Evolutionary conservation across 1,139 yeast genomes (phyloP).

Genomic region (Lodderomyces oxycetoniae): DNA sequence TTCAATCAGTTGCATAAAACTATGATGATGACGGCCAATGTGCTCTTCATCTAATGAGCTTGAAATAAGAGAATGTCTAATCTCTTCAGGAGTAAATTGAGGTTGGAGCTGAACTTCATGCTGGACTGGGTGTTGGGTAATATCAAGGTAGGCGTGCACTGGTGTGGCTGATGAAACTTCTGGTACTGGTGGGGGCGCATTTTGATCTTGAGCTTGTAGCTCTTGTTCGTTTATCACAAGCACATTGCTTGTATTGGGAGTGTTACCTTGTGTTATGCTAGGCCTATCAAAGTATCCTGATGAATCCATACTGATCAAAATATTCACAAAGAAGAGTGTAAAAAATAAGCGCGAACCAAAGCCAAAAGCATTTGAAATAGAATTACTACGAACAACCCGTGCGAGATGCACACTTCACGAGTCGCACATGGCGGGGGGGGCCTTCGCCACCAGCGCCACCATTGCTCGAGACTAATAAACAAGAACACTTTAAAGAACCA

Average conservation of each 20-base stretch:
- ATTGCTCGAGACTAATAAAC: no score
- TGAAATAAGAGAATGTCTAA: slow-evolving; percentile 23
- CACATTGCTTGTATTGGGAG: slow-evolving; percentile 1
- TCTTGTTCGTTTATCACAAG: not conserved
- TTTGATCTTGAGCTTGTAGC: slow-evolving; percentile 1
- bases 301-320: slow-evolving; percentile 26
- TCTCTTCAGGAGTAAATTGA: slow-evolving; percentile 31
- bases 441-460: no score
- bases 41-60: slow-evolving; percentile 6
- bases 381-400: no score
- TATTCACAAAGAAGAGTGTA: no score
- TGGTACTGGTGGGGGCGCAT: not conserved
- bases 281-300: slow-evolving; percentile 29
- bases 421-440: no score
- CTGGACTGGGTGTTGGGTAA: slow-evolving; percentile 10
- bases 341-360: no score
- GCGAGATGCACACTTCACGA: no score
- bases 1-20: slow-evolving; percentile 11
- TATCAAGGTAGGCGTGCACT: slow-evolving; percentile 1
- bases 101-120: slow-evolving; percentile 34
- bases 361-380: no score
- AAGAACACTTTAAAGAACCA: no score
- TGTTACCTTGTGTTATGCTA: slow-evolving; percentile 9
- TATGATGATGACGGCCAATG: slow-evolving; percentile 6
- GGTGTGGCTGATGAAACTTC: not conserved